These are phyloP conservation scores for Cornus florida DNA, from an alignment of 148 eudicot species.

Conservation along the genomic window DNA sequence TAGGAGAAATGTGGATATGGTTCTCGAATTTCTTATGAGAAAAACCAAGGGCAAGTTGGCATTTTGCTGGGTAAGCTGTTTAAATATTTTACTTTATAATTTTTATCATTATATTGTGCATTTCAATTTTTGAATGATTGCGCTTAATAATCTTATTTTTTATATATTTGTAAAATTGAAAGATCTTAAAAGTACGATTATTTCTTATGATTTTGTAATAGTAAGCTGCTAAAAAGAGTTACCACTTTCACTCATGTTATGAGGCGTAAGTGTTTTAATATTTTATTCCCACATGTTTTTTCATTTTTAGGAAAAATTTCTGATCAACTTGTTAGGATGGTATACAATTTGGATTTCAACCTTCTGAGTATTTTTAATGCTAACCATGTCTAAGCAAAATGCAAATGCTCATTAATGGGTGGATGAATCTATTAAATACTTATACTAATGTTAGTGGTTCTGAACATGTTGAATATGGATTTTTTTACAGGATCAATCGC, in stretches of 20 bases:
- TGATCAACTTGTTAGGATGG: too few species aligned
- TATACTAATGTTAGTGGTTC: background rate
- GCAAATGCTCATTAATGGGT: background rate
- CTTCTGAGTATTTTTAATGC: background rate
- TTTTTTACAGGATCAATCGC: conserved; percentile 65
- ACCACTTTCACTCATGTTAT: background rate
- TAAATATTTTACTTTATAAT: background rate
- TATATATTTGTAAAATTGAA: background rate
- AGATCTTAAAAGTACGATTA: background rate
- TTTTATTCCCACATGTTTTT: too few species aligned
- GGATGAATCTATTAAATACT: background rate
- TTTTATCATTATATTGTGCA: background rate
- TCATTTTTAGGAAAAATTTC: too few species aligned
- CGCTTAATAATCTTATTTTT: too few species aligned
- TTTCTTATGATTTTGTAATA: background rate
- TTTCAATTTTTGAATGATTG: background rate
- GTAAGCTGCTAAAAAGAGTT: background rate
- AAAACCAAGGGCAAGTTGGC: conserved; percentile 35
- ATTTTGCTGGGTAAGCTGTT: conserved; percentile 72
- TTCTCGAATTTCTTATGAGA: conserved; percentile 65
- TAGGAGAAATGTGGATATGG: conserved; percentile 56
- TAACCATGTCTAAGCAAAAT: background rate
- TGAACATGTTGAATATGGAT: conserved; percentile 3
- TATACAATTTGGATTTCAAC: background rate
- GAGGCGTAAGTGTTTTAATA: too few species aligned